phyloP scores from a whole-genome alignment of 179 eudicot genomes.

The Silene coronaria region DNA sequence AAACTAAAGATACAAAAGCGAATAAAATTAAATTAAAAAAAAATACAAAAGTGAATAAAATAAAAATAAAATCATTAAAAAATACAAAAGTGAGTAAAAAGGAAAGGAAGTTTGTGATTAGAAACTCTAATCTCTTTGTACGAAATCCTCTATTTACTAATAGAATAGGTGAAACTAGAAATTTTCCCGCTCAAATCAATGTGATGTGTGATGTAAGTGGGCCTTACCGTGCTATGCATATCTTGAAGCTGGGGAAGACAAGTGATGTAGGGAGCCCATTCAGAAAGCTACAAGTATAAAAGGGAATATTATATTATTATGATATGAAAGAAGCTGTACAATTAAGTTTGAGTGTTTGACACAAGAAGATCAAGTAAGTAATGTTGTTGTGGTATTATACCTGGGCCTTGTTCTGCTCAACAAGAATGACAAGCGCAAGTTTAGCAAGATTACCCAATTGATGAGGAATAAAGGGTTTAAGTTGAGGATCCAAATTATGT shows the following conservation, averaged over 20 bases:
- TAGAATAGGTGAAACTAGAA: too few relatives aligned
- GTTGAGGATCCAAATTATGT: constrained; percentile 47
- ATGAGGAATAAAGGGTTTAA: constrained; percentile 44
- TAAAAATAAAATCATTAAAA: too few relatives aligned
- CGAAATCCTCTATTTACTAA: too few relatives aligned
- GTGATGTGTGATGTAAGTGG: too few relatives aligned
- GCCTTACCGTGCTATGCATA: constrained; percentile 71
- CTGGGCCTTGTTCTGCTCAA: constrained; percentile 59
- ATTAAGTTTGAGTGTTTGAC: too few relatives aligned
- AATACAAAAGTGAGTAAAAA: neutral
- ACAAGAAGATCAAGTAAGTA: too few relatives aligned
- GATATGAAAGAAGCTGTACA: too few relatives aligned
- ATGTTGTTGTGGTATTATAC: too few relatives aligned
- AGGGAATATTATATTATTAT: neutral
- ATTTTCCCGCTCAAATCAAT: too few relatives aligned
- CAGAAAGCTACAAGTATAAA: constrained; percentile 40
- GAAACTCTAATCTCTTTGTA: neutral
- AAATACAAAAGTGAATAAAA: too few relatives aligned
- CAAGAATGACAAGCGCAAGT: constrained; percentile 61
- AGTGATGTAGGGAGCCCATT: constrained; percentile 74
- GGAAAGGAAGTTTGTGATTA: neutral
- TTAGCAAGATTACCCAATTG: constrained; percentile 50
- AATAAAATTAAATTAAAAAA: too few relatives aligned
- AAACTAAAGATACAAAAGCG: too few relatives aligned
- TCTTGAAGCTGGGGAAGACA: constrained; percentile 56